These are phyloP conservation scores for Basidiobolus meristosporus DNA, from an alignment of 371 early-diverging fungal genomes.

Conservation along the genomic window DNA sequence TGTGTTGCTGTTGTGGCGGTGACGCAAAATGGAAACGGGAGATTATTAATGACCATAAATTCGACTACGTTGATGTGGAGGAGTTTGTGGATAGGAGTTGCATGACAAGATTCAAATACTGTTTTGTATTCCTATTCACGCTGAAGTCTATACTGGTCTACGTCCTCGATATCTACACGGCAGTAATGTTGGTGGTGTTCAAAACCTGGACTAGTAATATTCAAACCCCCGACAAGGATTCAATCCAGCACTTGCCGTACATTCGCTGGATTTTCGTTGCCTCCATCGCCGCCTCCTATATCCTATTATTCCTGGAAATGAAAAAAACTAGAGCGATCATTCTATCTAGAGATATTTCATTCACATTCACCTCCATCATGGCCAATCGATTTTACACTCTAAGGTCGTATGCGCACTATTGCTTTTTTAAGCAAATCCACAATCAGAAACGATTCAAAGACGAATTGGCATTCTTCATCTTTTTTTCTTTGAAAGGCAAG, in stretches of 20 bases:
- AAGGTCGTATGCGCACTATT: constrained; percentile 45
- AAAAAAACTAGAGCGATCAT: constrained; percentile 40
- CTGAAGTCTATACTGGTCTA: constrained; percentile 52
- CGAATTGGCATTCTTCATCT: constrained; percentile 63
- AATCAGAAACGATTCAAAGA: constrained; percentile 40
- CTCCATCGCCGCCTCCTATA: constrained; percentile 44
- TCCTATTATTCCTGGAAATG: constrained; percentile 47
- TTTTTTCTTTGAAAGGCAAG: constrained; percentile 57
- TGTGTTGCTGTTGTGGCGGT: neutral
- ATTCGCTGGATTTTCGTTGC: constrained; percentile 46
- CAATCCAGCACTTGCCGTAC: constrained; percentile 16
- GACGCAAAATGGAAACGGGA: constrained; percentile 12
- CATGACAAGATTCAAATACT: constrained; percentile 23
- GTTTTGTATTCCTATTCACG: constrained; percentile 34
- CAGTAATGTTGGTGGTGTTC: constrained; percentile 24
- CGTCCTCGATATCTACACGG: constrained; percentile 43
- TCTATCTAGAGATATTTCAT: constrained; percentile 44
- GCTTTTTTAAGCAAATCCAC: constrained; percentile 57
- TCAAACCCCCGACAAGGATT: constrained; percentile 9
- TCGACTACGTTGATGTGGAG: constrained; percentile 66
- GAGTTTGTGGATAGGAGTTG: constrained; percentile 36
- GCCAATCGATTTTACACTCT: constrained; percentile 44
- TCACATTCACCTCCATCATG: constrained; percentile 47
- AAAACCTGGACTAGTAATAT: constrained; percentile 10
- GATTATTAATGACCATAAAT: constrained; percentile 61